Conservation (phyloP, 805 yeast genomes). For the Schwanniomyces polymorphus region DNA sequence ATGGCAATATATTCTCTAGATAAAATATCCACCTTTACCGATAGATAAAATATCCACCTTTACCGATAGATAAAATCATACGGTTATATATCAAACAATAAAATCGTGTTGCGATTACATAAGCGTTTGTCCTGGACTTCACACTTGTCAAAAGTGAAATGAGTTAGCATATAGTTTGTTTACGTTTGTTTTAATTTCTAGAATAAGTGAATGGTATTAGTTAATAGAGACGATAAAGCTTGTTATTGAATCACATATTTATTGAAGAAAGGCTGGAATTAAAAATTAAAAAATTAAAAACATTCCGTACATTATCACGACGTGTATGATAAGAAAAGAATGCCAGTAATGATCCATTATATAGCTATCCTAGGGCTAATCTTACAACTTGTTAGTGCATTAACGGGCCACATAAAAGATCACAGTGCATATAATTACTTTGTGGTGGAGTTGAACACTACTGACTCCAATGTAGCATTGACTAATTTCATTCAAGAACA, state of each 20-base stretch:
- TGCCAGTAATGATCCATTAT: background rate
- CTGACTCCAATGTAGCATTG: conserved; percentile 22
- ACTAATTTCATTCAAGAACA: conserved; percentile 35
- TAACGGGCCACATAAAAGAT: conserved; percentile 29
- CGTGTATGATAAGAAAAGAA: background rate
- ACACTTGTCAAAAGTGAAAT: background rate
- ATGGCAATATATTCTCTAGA: no score
- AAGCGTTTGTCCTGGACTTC: background rate
- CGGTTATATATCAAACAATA: background rate
- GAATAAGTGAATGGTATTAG: background rate
- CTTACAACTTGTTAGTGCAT: background rate
- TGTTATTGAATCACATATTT: background rate
- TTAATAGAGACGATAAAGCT: background rate
- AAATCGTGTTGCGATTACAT: background rate
- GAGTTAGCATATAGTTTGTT: background rate
- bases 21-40: background rate
- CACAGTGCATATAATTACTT: conserved; percentile 56
- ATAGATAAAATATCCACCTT: background rate
- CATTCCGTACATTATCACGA: background rate
- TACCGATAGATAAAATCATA: background rate
- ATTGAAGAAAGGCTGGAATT: background rate
- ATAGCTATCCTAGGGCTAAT: background rate
- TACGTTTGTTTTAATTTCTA: background rate
- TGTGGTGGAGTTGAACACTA: conserved; percentile 54
- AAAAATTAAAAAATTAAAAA: background rate